A percentile compares a stretch with the other conserved stretches of the same genome.
Conservation (phyloP, 768 basidiomycete genomes). For the Clitopilus hobsonii region DNA sequence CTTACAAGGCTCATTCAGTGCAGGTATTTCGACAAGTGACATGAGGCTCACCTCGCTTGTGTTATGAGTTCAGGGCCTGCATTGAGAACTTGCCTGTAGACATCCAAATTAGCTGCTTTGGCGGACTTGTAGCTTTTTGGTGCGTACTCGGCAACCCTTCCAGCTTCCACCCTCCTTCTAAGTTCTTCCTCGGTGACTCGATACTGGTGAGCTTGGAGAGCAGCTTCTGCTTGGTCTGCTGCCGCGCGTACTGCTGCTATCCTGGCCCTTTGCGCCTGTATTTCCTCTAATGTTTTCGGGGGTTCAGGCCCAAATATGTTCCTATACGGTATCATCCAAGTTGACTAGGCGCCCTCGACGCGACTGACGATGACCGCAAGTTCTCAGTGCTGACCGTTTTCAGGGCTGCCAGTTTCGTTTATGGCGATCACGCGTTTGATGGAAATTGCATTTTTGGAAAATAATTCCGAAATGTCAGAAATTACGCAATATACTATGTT, state of each 20-base stretch:
- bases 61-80: not conserved
- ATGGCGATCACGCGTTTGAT: not conserved
- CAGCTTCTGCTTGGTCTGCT: constrained; percentile 28
- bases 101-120: too few relatives aligned
- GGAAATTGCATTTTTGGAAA: not conserved
- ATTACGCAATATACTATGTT: constrained; percentile 14
- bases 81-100: not conserved
- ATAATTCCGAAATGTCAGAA: not conserved
- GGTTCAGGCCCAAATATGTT: not conserved
- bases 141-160: constrained; percentile 16
- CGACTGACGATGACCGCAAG: too few relatives aligned
- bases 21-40: not conserved
- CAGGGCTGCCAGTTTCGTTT: not conserved
- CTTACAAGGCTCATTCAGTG: not conserved
- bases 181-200: constrained; percentile 7
- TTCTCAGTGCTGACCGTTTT: too few relatives aligned
- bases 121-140: too few relatives aligned
- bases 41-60: not conserved
- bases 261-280: not conserved
- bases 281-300: not conserved
- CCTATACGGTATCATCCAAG: not conserved
- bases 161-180: constrained; percentile 10
- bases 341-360: not conserved
- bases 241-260: constrained; percentile 32
- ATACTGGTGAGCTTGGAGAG: not conserved